Percentiles rank a stretch among this genome's conserved stretches.
Conservation (phyloP, 108 stramenopile species). For the Cyclotella sp. region DNA sequence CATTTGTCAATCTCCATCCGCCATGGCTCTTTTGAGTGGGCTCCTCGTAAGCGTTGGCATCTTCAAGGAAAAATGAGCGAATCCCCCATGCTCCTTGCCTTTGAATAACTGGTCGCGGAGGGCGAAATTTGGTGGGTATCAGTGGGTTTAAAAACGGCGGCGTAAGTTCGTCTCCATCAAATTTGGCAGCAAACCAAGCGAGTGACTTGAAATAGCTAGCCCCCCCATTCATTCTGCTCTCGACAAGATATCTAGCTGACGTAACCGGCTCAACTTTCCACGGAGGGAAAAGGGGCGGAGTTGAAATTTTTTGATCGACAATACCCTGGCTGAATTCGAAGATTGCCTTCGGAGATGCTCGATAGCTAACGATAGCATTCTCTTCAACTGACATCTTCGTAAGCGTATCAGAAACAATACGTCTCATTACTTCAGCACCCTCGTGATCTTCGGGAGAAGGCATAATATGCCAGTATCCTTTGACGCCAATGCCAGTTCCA, state of each 20-base stretch:
- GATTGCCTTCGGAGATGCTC: conserved; percentile 65
- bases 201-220: conserved; percentile 52
- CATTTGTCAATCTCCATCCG: conserved; percentile 45
- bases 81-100: conserved; percentile 28
- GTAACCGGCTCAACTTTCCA: conserved; percentile 70
- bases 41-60: conserved; percentile 29
- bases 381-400: conserved; percentile 59
- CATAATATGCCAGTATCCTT: conserved; percentile 65
- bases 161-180: conserved; percentile 61
- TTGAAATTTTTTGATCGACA: conserved; percentile 57
- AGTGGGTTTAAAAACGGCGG: conserved; percentile 77
- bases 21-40: neutral
- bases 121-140: conserved; percentile 60
- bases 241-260: conserved; percentile 63
- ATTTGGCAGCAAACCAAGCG: conserved; percentile 56
- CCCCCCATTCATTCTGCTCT: conserved; percentile 51
- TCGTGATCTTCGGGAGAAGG: conserved; percentile 56
- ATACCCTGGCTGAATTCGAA: conserved; percentile 27
- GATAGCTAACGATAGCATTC: conserved; percentile 62
- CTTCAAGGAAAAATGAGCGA: conserved; percentile 45
- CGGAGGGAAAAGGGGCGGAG: conserved; percentile 50
- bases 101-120: conserved; percentile 53
- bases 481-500: conserved; percentile 57
- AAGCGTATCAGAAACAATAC: conserved; percentile 52
- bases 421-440: conserved; percentile 45